Evolutionary conservation across 2,329 filamentous ascomycete species (phyloP).

Genomic region (Colletotrichum trifolii): DNA sequence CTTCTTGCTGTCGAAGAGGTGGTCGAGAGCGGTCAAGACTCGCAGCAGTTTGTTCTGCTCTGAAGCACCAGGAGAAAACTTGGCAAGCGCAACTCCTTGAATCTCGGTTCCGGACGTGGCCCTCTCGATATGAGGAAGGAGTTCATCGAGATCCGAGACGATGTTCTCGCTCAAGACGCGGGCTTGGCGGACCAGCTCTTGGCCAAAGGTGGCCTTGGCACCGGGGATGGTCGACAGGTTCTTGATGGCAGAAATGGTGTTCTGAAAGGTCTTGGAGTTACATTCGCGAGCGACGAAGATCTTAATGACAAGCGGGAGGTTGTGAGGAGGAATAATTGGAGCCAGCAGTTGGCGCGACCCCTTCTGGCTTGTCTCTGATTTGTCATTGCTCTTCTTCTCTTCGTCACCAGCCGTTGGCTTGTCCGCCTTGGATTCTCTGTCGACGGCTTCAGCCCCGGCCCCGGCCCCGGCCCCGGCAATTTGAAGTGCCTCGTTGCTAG

Average conservation of each 20-base stretch:
- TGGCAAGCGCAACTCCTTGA: conserved; percentile 91
- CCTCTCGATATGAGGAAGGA: conserved; percentile 86
- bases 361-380: conserved; percentile 56
- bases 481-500: conserved; percentile 39
- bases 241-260: conserved; percentile 98
- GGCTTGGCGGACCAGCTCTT: conserved; percentile 89
- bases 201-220: conserved; percentile 90
- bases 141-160: conserved; percentile 82
- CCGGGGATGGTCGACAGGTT: conserved; percentile 94
- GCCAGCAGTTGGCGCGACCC: conserved; percentile 74
- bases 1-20: conserved; percentile 89
- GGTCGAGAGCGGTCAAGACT: conserved; percentile 92
- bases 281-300: conserved; percentile 97
- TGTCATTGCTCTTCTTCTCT: conserved; percentile 49
- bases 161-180: conserved; percentile 87
- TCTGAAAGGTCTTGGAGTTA: conserved; percentile 97
- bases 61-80: conserved; percentile 95
- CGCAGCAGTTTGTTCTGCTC: conserved; percentile 96
- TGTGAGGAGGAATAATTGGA: conserved; percentile 87
- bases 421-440: conserved; percentile 7
- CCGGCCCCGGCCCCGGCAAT: conserved; percentile 33
- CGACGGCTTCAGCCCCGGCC: conserved; percentile 25
- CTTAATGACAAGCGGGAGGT: conserved; percentile 93
- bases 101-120: conserved; percentile 93
- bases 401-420: background rate